Percentiles rank a stretch among this genome's conserved stretches.
These are phyloP conservation scores for Suillus decipiens DNA, from an alignment of 768 basidiomycete genomes.

Conservation along the genomic window DNA sequence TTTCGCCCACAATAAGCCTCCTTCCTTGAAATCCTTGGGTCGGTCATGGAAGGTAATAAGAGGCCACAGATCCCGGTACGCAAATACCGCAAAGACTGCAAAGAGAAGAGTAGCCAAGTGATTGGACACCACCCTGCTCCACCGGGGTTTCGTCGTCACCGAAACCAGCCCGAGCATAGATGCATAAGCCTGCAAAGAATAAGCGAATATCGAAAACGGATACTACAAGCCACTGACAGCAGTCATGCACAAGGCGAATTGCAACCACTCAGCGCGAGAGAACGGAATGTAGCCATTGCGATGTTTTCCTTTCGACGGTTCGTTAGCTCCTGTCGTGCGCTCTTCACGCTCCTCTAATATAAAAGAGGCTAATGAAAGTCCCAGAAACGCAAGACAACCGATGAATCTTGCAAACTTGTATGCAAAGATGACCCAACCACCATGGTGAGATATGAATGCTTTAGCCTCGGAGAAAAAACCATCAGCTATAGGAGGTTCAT, in stretches of 20 bases:
- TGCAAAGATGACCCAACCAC: conserved; percentile 25
- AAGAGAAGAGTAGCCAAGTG: conserved; percentile 54
- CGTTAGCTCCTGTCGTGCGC: background rate
- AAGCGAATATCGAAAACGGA: background rate
- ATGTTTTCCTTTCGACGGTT: background rate
- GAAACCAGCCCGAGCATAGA: conserved; percentile 42
- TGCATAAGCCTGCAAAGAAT: conserved; percentile 38
- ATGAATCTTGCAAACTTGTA: conserved; percentile 24
- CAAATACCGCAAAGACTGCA: conserved; percentile 48
- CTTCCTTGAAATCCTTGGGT: conserved; percentile 52
- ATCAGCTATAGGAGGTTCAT: background rate
- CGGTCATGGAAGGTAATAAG: conserved; percentile 51
- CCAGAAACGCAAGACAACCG: conserved; percentile 24
- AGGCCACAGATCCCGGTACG: conserved; percentile 63
- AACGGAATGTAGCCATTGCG: conserved; percentile 6
- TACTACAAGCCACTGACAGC: conserved; percentile 15
- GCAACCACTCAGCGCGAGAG: conserved; percentile 9
- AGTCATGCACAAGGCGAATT: conserved; percentile 16
- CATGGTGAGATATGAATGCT: conserved; percentile 20
- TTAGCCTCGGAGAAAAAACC: conserved; percentile 35
- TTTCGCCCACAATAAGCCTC: conserved; percentile 55
- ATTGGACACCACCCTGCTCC: conserved; percentile 27
- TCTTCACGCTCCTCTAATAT: conserved; percentile 11
- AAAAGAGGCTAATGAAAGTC: conserved; percentile 17
- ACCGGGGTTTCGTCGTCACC: conserved; percentile 32